phyloP scores from a whole-genome alignment of 352 stramenopile species.

The Phytophthora litchii region DNA sequence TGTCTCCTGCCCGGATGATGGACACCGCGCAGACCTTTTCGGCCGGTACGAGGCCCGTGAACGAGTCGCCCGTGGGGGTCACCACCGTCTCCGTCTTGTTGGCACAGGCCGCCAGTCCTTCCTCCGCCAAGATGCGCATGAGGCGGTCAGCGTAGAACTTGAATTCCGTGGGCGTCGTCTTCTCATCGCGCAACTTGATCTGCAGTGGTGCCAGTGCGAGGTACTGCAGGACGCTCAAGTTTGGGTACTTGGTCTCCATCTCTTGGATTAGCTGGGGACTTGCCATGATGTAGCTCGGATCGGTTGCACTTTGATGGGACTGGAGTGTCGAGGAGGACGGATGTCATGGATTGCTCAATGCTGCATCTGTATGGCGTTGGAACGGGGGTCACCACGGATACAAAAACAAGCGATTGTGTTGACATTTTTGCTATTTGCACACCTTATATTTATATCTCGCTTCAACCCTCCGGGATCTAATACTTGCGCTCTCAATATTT shows the following conservation, averaged over 20 bases:
- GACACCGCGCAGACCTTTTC: conserved; percentile 91
- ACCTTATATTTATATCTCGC: conserved; percentile 28
- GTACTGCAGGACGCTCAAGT: conserved; percentile 71
- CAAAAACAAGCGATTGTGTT: conserved; percentile 6
- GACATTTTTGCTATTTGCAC: neutral
- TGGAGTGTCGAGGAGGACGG: conserved; percentile 10
- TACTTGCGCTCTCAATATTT: conserved; percentile 56
- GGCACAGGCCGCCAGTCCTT: conserved; percentile 71
- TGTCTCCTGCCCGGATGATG: conserved; percentile 93
- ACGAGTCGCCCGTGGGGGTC: conserved; percentile 75
- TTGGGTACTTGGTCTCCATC: conserved; percentile 67
- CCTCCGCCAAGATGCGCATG: conserved; percentile 79
- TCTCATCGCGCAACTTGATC: conserved; percentile 76
- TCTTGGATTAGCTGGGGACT: conserved; percentile 45
- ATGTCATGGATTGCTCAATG: conserved; percentile 6
- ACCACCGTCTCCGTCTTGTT: conserved; percentile 56
- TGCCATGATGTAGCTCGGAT: conserved; percentile 41
- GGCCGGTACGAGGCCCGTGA: conserved; percentile 53
- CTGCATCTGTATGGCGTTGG: neutral
- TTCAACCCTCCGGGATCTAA: conserved; percentile 26
- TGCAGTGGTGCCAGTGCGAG: conserved; percentile 65
- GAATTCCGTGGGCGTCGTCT: conserved; percentile 72
- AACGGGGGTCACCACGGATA: conserved; percentile 1
- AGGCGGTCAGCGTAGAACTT: conserved; percentile 83
- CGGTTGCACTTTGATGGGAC: no score